Conservation (phyloP, 306 rosid genomes). For the Glycine latifolia region DNA sequence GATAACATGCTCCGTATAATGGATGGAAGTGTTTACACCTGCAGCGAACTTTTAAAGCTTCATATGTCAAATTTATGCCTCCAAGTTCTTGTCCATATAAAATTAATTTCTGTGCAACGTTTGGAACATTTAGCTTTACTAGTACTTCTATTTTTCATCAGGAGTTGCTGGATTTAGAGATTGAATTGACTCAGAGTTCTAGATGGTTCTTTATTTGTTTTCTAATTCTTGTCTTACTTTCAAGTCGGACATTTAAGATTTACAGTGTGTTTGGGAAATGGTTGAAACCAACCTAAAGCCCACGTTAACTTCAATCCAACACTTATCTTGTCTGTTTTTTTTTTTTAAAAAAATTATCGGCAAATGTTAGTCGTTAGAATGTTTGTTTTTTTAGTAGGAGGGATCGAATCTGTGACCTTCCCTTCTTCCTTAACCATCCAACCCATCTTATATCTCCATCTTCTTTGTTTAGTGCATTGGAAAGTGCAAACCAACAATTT, state of each 20-base stretch:
- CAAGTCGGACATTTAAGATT: neutral
- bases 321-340: no score
- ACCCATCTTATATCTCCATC: no score
- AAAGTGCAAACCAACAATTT: no score
- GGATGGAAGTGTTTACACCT: neutral
- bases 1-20: neutral
- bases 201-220: neutral
- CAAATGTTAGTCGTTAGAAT: no score
- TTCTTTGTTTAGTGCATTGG: no score
- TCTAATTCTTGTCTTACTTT: neutral
- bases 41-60: neutral
- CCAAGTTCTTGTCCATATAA: neutral
- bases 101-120: neutral
- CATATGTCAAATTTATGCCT: neutral
- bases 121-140: neutral
- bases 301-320: neutral
- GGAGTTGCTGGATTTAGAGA: slow-evolving; percentile 10
- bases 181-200: neutral
- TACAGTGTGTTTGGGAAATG: neutral
- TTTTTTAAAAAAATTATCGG: no score
- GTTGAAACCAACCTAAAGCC: neutral
- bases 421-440: no score
- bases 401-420: no score
- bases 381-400: no score
- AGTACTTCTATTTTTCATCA: neutral